Evolutionary conservation across 2,329 filamentous ascomycete genomes (phyloP), one percentile per base, ranked within the genome.

Genomic region (Periconia digitata): DNA sequence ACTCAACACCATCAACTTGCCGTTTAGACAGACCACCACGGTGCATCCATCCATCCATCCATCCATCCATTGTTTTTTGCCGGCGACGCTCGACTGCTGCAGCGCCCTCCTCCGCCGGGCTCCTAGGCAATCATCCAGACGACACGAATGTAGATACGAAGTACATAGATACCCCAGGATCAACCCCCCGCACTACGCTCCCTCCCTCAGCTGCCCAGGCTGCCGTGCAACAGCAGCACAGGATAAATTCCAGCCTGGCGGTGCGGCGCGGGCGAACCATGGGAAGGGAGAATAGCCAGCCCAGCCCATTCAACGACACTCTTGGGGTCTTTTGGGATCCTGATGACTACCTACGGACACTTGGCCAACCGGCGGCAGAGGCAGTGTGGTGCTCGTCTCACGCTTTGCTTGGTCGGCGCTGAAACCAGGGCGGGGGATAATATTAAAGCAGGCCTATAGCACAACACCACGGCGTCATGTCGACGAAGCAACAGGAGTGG

Each of bases 191-290:
- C 27, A 32, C 24, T 17, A 46, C 46, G 46, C 46, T 46, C 50
- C 43, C 46, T 35, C 24, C 44, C 29, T 17, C 35, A 27, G 16
- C 41, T 34, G 42, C 36, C 32, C 42, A 38, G 23, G 17, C 32
- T 40, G 50, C 47, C 12, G 42, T 27, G 21, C 20, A 27, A 22
- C 22, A 43, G 42, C n/a, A 32, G 35, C 47, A 40, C 47, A 41
- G 47, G 47, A 46, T 50, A 50, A 47, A 43, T 39, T 32, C 50
- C 50, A 47, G 41, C 34, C 40, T 20, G 43, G 21, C 40, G 50
- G 50, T 18, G 29, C 27, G 40, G 22, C 13, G 22, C 6, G 18
- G 27, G 27, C 27, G 27, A 32, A 32, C 27, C 27, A 32, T 32
- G 27, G 27, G 27, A n/a, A n/a, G n/a, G n/a, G n/a, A n/a, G n/a